A percentile compares a stretch with the other conserved stretches of the same genome.
Conservation (phyloP, 2,329 filamentous ascomycete species). For the Lachnellula suecica region DNA sequence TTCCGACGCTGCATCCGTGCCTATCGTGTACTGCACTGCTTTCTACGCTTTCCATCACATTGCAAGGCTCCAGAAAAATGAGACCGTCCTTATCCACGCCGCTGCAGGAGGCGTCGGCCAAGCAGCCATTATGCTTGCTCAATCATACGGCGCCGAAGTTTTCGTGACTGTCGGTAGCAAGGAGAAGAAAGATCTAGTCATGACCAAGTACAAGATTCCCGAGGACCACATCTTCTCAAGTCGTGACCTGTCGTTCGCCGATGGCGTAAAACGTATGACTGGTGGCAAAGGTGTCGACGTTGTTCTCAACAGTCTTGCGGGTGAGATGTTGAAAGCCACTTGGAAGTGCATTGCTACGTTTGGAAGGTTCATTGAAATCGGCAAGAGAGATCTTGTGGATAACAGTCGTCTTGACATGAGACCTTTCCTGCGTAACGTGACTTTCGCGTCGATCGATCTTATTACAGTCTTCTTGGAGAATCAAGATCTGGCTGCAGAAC, state of each 20-base stretch:
- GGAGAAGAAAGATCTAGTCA: slow-evolving; percentile 38
- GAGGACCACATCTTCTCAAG: slow-evolving; percentile 10
- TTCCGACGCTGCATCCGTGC: neutral
- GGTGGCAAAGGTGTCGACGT: slow-evolving; percentile 4
- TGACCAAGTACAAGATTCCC: slow-evolving; percentile 20
- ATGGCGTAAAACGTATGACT: slow-evolving; percentile 28
- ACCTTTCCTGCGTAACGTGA: slow-evolving; percentile 5
- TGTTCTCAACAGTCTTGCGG: slow-evolving; percentile 1
- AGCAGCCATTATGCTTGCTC: no score
- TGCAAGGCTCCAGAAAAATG: no score
- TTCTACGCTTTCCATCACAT: no score
- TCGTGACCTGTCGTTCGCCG: slow-evolving; percentile 31
- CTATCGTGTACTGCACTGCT: no score
- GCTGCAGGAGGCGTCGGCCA: no score
- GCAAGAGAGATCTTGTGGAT: slow-evolving; percentile 17
- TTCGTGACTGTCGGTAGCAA: slow-evolving; percentile 40
- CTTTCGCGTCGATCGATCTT: slow-evolving; percentile 5
- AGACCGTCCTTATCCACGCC: no score
- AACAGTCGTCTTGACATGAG: slow-evolving; percentile 27
- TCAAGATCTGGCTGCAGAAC: neutral
- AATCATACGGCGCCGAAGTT: no score
- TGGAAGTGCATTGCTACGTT: slow-evolving; percentile 39
- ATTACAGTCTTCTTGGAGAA: neutral
- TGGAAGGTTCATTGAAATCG: slow-evolving; percentile 37
- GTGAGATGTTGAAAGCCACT: slow-evolving; percentile 36